Evolutionary conservation across 2,329 filamentous ascomycete genomes (phyloP).

Genomic region (Fusarium sp.): DNA sequence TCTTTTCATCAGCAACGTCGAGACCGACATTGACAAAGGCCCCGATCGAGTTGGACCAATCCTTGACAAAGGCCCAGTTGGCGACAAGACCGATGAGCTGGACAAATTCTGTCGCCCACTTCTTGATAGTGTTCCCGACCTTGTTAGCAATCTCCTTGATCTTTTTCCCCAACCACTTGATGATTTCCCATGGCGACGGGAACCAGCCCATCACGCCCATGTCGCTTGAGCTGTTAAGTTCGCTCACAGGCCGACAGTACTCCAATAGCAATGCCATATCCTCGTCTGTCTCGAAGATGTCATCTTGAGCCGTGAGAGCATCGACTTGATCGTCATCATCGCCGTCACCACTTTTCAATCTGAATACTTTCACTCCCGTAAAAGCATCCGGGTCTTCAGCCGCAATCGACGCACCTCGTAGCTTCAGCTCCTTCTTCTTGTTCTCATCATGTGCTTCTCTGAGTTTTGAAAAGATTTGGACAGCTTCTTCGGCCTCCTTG

Average conservation of each 20-base stretch:
- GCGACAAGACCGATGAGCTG: background rate
- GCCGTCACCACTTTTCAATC: background rate
- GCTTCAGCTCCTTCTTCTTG: background rate
- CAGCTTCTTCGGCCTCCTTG: background rate
- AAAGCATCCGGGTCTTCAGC: background rate
- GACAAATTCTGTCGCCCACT: background rate
- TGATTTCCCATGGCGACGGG: background rate
- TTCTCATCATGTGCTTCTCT: background rate
- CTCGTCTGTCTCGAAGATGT: background rate
- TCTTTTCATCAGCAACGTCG: background rate
- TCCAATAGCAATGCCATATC: background rate
- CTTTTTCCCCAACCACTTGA: background rate
- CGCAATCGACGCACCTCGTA: background rate
- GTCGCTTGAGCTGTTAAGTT: background rate
- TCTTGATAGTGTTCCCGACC: background rate
- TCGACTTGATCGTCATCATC: background rate
- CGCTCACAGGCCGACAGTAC: background rate
- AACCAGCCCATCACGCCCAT: background rate
- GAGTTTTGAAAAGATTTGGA: background rate
- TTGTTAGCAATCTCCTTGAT: background rate
- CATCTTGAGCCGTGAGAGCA: background rate
- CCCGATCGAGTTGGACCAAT: background rate
- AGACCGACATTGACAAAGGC: background rate
- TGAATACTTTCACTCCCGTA: background rate
- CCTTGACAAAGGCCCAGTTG: background rate